Evolutionary conservation across 129 eudicot species (phyloP).

Genomic region (Cynara cardunculus): DNA sequence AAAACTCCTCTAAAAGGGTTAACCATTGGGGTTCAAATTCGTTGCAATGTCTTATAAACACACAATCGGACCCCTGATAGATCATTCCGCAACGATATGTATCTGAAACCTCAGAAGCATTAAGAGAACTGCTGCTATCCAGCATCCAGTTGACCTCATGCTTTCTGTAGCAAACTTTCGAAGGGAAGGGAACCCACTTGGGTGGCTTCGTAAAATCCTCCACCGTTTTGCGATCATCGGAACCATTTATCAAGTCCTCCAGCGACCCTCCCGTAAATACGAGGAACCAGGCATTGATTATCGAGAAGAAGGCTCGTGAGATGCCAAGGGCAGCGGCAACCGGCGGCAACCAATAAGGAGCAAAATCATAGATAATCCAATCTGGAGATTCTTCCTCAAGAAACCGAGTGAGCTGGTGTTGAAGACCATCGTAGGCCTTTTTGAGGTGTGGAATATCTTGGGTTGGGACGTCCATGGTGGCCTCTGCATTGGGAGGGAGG

Average conservation of each 20-base stretch:
- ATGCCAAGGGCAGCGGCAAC: slow-evolving; percentile 29
- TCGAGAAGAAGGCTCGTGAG: slow-evolving; percentile 21
- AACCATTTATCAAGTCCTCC: slow-evolving; percentile 16
- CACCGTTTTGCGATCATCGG: slow-evolving; percentile 12
- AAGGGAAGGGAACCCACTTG: slow-evolving; percentile 38
- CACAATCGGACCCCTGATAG: slow-evolving; percentile 20
- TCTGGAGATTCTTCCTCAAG: slow-evolving; percentile 36
- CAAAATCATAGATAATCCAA: slow-evolving; percentile 50
- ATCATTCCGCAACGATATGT: slow-evolving; percentile 3
- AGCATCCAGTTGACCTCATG: slow-evolving; percentile 29
- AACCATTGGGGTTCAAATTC: slow-evolving; percentile 50
- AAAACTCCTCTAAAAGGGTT: slow-evolving; percentile 30
- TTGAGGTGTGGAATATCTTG: slow-evolving; percentile 35
- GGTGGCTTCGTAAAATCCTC: slow-evolving; percentile 33
- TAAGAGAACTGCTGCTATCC: not conserved
- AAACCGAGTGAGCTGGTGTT: slow-evolving; percentile 26
- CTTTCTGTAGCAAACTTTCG: slow-evolving; percentile 26
- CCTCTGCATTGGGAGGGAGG: slow-evolving; percentile 44
- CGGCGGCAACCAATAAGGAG: slow-evolving; percentile 42
- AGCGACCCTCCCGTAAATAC: slow-evolving; percentile 16
- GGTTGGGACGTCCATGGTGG: slow-evolving; percentile 38
- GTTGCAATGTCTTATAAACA: slow-evolving; percentile 22
- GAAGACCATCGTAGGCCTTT: slow-evolving; percentile 46
- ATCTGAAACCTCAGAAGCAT: slow-evolving; percentile 36
- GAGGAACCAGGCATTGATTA: slow-evolving; percentile 27